phyloP scores from a whole-genome alignment of 495 filamentous ascomycete species.

The Glarea lozoyensis region DNA sequence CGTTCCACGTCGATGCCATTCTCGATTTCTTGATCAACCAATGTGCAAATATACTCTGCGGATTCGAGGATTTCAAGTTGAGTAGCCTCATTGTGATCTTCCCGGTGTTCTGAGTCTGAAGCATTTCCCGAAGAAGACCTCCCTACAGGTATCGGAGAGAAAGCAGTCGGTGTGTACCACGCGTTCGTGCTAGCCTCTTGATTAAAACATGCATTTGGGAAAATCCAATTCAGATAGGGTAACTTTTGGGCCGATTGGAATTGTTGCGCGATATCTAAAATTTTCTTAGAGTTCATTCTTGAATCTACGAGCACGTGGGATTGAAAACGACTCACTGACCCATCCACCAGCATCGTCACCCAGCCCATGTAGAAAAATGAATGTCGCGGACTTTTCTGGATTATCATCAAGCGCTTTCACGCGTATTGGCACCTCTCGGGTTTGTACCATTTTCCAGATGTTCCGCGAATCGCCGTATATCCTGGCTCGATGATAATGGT shows the following conservation, averaged over 20 bases:
- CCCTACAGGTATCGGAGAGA: constrained; percentile 25
- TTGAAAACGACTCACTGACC: constrained; percentile 21
- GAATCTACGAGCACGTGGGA: not conserved
- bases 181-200: constrained; percentile 28
- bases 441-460: too few species aligned
- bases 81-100: constrained; percentile 23
- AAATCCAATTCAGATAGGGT: constrained; percentile 29
- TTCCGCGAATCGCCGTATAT: too few species aligned
- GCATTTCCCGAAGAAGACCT: constrained; percentile 18
- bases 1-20: constrained; percentile 26
- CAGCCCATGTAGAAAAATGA: constrained; percentile 36
- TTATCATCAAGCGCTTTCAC: not conserved
- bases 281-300: not conserved
- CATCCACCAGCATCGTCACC: constrained; percentile 33
- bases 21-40: constrained; percentile 28
- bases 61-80: constrained; percentile 27
- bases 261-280: constrained; percentile 22
- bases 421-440: too few species aligned
- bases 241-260: constrained; percentile 33
- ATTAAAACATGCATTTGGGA: constrained; percentile 33
- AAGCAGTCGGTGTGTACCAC: constrained; percentile 30
- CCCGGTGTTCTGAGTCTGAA: constrained; percentile 1
- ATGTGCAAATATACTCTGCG: constrained; percentile 27
- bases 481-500: too few species aligned
- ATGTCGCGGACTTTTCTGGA: constrained; percentile 25